Percentiles rank a stretch among this genome's conserved stretches.
Conservation (phyloP, 2,329 filamentous ascomycete genomes). For the Sarocladiaceae sp. region DNA sequence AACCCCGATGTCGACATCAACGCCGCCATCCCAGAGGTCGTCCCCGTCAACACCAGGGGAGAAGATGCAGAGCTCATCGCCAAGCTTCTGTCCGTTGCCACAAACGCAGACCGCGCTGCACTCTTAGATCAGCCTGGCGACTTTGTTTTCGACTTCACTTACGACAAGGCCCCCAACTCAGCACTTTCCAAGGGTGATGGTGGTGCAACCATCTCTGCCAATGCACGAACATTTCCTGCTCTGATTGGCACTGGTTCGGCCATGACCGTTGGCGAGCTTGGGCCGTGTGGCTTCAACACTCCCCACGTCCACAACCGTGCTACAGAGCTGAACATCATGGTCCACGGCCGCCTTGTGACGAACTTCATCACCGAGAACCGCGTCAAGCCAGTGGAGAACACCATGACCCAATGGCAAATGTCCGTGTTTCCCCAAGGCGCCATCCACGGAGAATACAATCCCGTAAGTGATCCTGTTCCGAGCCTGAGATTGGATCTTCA, state of each 20-base stretch:
- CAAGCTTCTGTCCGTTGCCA: conserved; percentile 1
- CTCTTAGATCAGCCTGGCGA: conserved; percentile 18
- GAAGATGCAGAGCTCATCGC: neutral
- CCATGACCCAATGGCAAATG: conserved; percentile 39
- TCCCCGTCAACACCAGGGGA: neutral
- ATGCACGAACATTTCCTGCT: conserved; percentile 53
- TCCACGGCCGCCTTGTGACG: conserved; percentile 42
- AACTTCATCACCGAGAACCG: conserved; percentile 52
- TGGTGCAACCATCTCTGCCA: conserved; percentile 46
- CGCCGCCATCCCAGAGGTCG: neutral
- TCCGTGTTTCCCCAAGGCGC: conserved; percentile 51
- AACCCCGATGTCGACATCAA: conserved; percentile 1
- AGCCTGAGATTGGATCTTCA: neutral
- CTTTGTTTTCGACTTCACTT: conserved; percentile 46
- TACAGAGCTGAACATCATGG: conserved; percentile 48
- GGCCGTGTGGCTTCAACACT: conserved; percentile 52
- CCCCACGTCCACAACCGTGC: conserved; percentile 52
- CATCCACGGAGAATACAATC: conserved; percentile 54
- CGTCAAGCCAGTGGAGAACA: conserved; percentile 30
- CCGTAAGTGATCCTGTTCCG: conserved; percentile 18
- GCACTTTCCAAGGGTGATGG: conserved; percentile 23
- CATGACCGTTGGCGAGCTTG: conserved; percentile 48
- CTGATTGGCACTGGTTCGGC: conserved; percentile 46
- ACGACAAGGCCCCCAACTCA: conserved; percentile 14
- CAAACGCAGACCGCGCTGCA: neutral